Evolutionary conservation across 2,329 filamentous ascomycete genomes (phyloP), one percentile per base, ranked within the genome.

Genomic region (Colletotrichum camelliae): DNA sequence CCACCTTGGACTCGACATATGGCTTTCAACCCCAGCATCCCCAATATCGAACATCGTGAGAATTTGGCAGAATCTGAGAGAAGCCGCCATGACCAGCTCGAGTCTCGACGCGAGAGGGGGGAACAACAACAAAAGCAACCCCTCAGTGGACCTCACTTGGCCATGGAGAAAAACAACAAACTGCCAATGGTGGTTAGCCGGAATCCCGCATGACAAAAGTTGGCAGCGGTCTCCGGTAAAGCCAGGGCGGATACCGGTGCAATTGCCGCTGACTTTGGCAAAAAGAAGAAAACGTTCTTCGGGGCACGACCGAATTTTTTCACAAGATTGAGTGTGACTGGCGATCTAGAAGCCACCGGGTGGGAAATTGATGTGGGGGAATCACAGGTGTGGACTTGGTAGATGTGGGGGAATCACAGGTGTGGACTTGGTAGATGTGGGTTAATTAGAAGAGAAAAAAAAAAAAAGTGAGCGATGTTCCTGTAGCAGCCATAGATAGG

Each of bases 281-380:
- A 29, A 27, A 31, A 21, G 29, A 43, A 70, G 64, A 70, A 43
- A 61, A 55, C 24, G 52, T 27, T 21, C 31, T 33, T 62, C 12
- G 35, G 67, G 43, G 24, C 60, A 48, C 72, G 33, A 58, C 48
- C 10, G 67, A 70, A 16, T 27, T 70, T 55, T 58, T 64, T 52
- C 55, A 64, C 37, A 15, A n/a, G n/a, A 64, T 39, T 43, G 21
- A 27, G 35, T 37, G 15, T 24, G 27, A 21, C 33, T 43, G 24
- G 31, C 55, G 62, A 75, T 73, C 69, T 68, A 75, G 73, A 74
- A 67, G 61, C 24, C 69, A 58, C 39, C 33, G 55, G 27, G 24
- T 55, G 65, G 35, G 62, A 75, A 72, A 67, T 71, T 75, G 67
- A 70, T 33, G 67, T 55, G 67, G 67, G 67, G 67, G 55, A 35